Evolutionary conservation across 306 rosid genomes (phyloP), one percentile per base, ranked within the genome.

Genomic region (Rubus parviflorus): DNA sequence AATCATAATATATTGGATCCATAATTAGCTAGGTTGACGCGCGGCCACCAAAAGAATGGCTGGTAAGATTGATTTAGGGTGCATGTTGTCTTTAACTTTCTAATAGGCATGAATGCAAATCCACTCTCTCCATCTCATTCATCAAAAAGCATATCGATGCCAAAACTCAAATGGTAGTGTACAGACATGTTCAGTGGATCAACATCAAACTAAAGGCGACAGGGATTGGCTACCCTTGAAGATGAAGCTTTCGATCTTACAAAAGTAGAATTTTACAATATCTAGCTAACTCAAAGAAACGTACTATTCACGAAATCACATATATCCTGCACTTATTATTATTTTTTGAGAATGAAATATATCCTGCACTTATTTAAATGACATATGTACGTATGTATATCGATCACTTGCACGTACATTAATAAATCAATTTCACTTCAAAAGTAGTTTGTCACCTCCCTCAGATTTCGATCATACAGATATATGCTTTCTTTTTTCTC

Each of bases 341-440:
- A n/a, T n/a, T n/a, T n/a, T n/a, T n/a, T n/a, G n/a, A n/a, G n/a
- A n/a, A n/a, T n/a, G n/a, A n/a, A n/a, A n/a, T n/a, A 30, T 30
- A 30, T 30, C 35, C 2, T 30, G 35, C 35, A 30, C 35, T 30
- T 30, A 1, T 30, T 30, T 30, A 30, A 30, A 30, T 1, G 35
- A 30, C 35, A 30, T 30, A 1, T 30, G 2, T 30, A 30, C 2
- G 35, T 30, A 11, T 60, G 40, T 25, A 56, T 47, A 72, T 78
- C 35, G 2, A 83, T 77, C 73, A 78, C 70, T 78, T 85, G 83
- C 82, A 82, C 80, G 75, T 53, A 80, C 11, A 60, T 23, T 78
- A 19, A 60, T 13, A 68, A 83, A 81, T 68, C 14, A 70, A 80
- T 67, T 80, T 63, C 60, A 37, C 62, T 77, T 66, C 79, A n/a